Evolutionary conservation across 106 monocot genomes (phyloP).

Genomic region (Xerophyta viscosa): DNA sequence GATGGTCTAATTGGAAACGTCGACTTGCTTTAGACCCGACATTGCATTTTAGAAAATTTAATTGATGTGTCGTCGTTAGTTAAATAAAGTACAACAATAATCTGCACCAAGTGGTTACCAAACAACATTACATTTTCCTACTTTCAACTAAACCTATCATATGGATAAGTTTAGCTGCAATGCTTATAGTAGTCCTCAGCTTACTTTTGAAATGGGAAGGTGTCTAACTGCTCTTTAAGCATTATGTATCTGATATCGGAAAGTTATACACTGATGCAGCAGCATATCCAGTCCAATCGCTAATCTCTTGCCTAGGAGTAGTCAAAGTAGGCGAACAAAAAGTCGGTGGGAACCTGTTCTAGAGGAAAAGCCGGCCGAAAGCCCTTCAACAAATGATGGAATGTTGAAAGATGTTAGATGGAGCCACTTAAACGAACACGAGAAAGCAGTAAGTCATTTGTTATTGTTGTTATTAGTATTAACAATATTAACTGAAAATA

Average conservation of each 20-base stretch:
- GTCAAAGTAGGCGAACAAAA: slow-evolving; percentile 58
- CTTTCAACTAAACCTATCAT: too few species aligned
- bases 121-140: too few species aligned
- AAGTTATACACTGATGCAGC: slow-evolving; percentile 18
- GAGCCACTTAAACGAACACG: slow-evolving; percentile 14
- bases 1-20: too few species aligned
- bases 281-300: slow-evolving; percentile 24
- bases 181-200: too few species aligned
- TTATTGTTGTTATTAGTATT: neutral
- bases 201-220: too few species aligned
- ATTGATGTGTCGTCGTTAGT: too few species aligned
- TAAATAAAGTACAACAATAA: too few species aligned
- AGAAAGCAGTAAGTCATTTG: slow-evolving; percentile 34
- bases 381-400: slow-evolving; percentile 17
- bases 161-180: too few species aligned
- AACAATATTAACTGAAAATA: neutral
- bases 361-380: slow-evolving; percentile 52
- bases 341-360: slow-evolving; percentile 92
- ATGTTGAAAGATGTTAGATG: slow-evolving; percentile 18
- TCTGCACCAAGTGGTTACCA: too few species aligned
- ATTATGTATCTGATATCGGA: slow-evolving; percentile 6
- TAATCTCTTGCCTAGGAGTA: slow-evolving; percentile 31
- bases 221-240: neutral
- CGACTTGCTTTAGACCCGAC: too few species aligned
- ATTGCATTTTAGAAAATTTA: too few species aligned